Conservation (phyloP, 2,329 filamentous ascomycete species). For the Botrytis paeoniae region DNA sequence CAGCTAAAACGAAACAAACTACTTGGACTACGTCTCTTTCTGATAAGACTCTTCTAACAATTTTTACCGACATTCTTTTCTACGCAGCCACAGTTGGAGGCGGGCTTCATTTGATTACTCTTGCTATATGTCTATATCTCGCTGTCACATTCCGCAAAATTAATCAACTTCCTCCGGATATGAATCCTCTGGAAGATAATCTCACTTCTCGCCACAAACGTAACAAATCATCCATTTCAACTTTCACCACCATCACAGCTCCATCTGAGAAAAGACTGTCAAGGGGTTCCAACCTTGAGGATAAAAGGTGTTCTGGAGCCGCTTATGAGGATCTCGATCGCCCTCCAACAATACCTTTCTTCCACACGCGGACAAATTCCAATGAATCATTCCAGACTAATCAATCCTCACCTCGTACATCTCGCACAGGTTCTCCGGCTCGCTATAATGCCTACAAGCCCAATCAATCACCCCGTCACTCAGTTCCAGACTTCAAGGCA, state of each 20-base stretch:
- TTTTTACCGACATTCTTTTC: constrained; percentile 65
- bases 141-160: constrained; percentile 80
- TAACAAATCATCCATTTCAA: constrained; percentile 54
- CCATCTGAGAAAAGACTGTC: constrained; percentile 58
- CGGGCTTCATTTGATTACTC: constrained; percentile 67
- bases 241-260: constrained; percentile 37
- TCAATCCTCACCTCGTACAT: constrained; percentile 51
- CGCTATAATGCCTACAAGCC: constrained; percentile 51
- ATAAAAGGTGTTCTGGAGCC: constrained; percentile 44
- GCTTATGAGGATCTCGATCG: constrained; percentile 47
- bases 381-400: constrained; percentile 54
- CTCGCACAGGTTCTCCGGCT: constrained; percentile 53
- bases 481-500: constrained; percentile 47
- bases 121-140: constrained; percentile 71
- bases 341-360: constrained; percentile 67
- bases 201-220: constrained; percentile 81
- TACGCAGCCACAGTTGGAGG: constrained; percentile 62
- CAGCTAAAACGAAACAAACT: constrained; percentile 40
- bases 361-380: constrained; percentile 69
- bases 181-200: constrained; percentile 89
- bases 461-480: constrained; percentile 46
- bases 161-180: constrained; percentile 77
- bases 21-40: constrained; percentile 68
- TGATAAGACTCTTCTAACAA: constrained; percentile 51
- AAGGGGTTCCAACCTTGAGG: constrained; percentile 40